Evolutionary conservation across 805 yeast species (phyloP).

Genomic region (Suhomyces faveliae): DNA sequence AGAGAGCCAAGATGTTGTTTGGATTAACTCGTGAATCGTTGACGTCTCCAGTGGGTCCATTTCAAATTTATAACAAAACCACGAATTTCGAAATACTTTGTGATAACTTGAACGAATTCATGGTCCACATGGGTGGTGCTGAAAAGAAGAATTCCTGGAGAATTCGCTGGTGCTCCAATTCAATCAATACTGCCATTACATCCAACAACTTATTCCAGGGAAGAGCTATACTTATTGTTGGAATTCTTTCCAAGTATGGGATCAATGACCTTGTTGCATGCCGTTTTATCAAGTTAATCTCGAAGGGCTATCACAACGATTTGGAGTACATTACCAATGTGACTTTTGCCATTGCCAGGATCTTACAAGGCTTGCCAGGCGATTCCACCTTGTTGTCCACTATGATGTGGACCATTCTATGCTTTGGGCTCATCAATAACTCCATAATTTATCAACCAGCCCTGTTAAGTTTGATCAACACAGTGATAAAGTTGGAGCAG

Average conservation of each 20-base stretch:
- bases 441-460: conserved; percentile 34
- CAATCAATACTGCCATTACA: conserved; percentile 61
- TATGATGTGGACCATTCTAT: conserved; percentile 48
- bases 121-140: conserved; percentile 46
- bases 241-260: conserved; percentile 63
- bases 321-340: conserved; percentile 37
- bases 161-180: conserved; percentile 62
- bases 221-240: conserved; percentile 66
- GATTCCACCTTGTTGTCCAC: conserved; percentile 47
- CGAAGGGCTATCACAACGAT: conserved; percentile 19
- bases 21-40: conserved; percentile 57
- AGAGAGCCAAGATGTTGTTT: conserved; percentile 64
- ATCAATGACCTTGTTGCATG: conserved; percentile 54
- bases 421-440: conserved; percentile 29
- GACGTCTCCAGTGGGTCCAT: conserved; percentile 28
- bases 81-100: conserved; percentile 59
- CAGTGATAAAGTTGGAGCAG: conserved; percentile 23
- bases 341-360: conserved; percentile 45
- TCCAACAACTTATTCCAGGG: conserved; percentile 59
- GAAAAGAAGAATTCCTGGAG: conserved; percentile 52
- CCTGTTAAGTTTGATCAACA: conserved; percentile 27
- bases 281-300: conserved; percentile 26
- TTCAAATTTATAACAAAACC: conserved; percentile 40
- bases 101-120: conserved; percentile 50
- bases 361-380: conserved; percentile 48